Base-by-base conservation (phyloP, 768 basidiomycete species). In the Boletales sp. region DNA sequence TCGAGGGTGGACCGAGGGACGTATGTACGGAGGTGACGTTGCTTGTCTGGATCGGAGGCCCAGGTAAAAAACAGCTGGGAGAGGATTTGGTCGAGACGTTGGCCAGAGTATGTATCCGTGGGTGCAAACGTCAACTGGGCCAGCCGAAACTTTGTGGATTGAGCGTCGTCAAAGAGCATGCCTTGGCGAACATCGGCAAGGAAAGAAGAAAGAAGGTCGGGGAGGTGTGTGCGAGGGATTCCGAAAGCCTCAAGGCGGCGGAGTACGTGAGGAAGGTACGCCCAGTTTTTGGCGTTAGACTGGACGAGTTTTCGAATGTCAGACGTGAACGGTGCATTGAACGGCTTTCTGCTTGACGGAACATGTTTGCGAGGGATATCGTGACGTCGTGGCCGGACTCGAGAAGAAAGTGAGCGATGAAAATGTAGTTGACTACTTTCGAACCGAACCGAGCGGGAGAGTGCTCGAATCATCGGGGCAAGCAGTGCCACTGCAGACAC, bases 61-160 rank as follows among this genome's bases (percentile, higher is more conserved):
- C 84, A 87, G 31, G 70, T 62, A 58, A 76, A 83, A 53, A 87
- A 75, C 21, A 81, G 69, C 24, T 73, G 75, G 40, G 76, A 79
- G 49, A 75, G 73, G n/a, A 77, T 71, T 51, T 70, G 62, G 52
- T 83, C 81, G n/a, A 74, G 55, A n/a, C 65, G 57, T 17, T 66
- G 60, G 9, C 17, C 48, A 11, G 51, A 59, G 18, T 58, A 38
- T 11, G 55, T 48, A 24, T 73, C 63, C 5, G 68, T 47, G 11
- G 71, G 42, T 10, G 70, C 62, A 24, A 74, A 61, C 0, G 64
- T 57, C 51, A 84, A 76, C n/a, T 78, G 74, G 15, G 59, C 51
- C 11, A 83, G 63, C 13, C 67, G 57, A 24, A 78, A 78, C 36
- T 62, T 69, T 3, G 66, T 51, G 2, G 52, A 45, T 6, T 40